These are phyloP conservation scores for Flammula alnicola DNA, from an alignment of 1,284 basidiomycete species.

Conservation along the genomic window DNA sequence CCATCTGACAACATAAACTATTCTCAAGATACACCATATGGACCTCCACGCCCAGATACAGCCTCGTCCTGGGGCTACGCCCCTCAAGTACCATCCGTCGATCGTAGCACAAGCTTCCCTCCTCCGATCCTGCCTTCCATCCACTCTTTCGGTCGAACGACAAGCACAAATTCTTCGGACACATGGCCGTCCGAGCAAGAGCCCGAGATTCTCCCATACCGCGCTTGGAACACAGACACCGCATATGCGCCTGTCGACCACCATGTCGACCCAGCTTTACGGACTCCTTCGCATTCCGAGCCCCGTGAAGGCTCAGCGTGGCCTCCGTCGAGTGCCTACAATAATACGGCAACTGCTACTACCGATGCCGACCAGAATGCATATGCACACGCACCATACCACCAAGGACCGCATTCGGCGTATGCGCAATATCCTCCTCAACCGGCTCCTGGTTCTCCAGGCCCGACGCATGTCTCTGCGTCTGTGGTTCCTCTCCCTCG, in stretches of 20 bases:
- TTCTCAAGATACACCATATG: slow-evolving; percentile 41
- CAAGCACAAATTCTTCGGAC: slow-evolving; percentile 28
- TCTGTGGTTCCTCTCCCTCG: slow-evolving; percentile 48
- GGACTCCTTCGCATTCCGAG: slow-evolving; percentile 30
- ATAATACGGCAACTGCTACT: too few species aligned
- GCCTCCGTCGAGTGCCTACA: slow-evolving; percentile 30
- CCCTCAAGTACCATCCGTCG: slow-evolving; percentile 44
- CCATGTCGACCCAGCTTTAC: slow-evolving; percentile 39
- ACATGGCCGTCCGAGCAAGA: slow-evolving; percentile 33
- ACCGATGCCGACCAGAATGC: slow-evolving; percentile 22
- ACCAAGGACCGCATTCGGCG: slow-evolving; percentile 24
- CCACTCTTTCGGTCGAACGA: slow-evolving; percentile 46
- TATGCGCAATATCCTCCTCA: slow-evolving; percentile 24
- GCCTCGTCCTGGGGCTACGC: slow-evolving; percentile 60
- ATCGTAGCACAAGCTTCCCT: slow-evolving; percentile 55
- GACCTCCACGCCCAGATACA: slow-evolving; percentile 35
- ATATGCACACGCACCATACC: slow-evolving; percentile 26
- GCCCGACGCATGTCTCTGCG: slow-evolving; percentile 19
- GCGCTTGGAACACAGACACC: slow-evolving; percentile 38
- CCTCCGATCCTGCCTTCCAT: slow-evolving; percentile 55
- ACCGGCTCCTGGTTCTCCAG: slow-evolving; percentile 20
- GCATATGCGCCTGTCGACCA: slow-evolving; percentile 35
- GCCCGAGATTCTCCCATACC: slow-evolving; percentile 35
- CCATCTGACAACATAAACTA: slow-evolving; percentile 36
- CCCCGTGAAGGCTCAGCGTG: slow-evolving; percentile 34